These are phyloP conservation scores for Xylaria sp. DNA, from an alignment of 2,329 filamentous ascomycete species.

Conservation along the genomic window DNA sequence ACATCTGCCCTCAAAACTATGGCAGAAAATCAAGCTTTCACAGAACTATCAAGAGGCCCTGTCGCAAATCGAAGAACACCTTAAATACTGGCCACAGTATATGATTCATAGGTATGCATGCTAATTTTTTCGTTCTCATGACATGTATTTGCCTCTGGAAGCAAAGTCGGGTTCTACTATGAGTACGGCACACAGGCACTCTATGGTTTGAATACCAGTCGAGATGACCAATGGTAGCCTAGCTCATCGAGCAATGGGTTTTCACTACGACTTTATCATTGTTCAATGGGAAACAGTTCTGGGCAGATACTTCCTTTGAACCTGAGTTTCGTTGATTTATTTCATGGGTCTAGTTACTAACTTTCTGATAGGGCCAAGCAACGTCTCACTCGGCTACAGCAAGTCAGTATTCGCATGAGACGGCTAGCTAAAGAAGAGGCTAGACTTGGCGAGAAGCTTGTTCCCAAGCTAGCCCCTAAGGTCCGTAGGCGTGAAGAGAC, in stretches of 20 bases:
- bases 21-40: slow-evolving; percentile 90
- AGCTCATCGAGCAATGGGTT: neutral
- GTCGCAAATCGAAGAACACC: slow-evolving; percentile 80
- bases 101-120: slow-evolving; percentile 29
- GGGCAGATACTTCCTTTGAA: too few relatives aligned
- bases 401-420: slow-evolving; percentile 83
- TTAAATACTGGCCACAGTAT: slow-evolving; percentile 96
- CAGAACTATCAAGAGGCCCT: slow-evolving; percentile 91
- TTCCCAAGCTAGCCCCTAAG: slow-evolving; percentile 91
- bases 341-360: slow-evolving; percentile 58
- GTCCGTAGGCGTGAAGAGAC: slow-evolving; percentile 77
- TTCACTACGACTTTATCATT: too few relatives aligned
- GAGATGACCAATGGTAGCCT: neutral
- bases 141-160: too few relatives aligned
- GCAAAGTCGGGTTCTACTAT: too few relatives aligned
- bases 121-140: neutral
- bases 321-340: neutral
- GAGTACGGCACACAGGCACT: too few relatives aligned
- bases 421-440: slow-evolving; percentile 88
- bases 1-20: slow-evolving; percentile 88
- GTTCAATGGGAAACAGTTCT: too few relatives aligned
- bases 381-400: slow-evolving; percentile 72
- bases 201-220: too few relatives aligned
- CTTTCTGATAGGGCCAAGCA: slow-evolving; percentile 73
- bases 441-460: slow-evolving; percentile 83